Evolutionary conservation across 1,284 basidiomycete species (phyloP), one percentile per base, ranked within the genome.

Genomic region (Ceratobasidium sp.): DNA sequence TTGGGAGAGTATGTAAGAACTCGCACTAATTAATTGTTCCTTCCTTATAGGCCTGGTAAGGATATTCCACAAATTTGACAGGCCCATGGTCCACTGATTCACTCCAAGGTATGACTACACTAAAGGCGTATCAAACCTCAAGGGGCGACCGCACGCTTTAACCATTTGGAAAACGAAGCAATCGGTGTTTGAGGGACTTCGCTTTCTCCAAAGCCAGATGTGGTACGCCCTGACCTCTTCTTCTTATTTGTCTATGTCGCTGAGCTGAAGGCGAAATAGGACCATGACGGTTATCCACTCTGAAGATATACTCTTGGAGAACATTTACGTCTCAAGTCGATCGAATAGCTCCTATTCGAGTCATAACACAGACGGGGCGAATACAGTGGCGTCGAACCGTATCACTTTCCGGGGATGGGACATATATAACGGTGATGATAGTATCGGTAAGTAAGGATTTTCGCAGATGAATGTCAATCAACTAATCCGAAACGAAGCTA

Each of bases 81-180:
- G 38, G 38, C 38, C 17, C 17, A 40, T 17, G 17, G 8, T 8
- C 38, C 38, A 40, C n/a, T n/a, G n/a, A n/a, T n/a, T n/a, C n/a
- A n/a, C n/a, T n/a, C n/a, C n/a, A n/a, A 79, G 79, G 79, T 78
- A 79, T 69, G 76, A 77, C 58, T 75, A 76, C 31, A 75, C 76
- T 2, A 72, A 77, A 17, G 78, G 77, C 15, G 74, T 75, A 3
- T 76, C 74, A 32, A 79, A 79, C 71, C 73, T 77, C 27, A 73
- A 77, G 0, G 78, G 78, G 13, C 74, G 78, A 8, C 78, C 77
- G 17, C 77, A 77, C 58, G 75, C 70, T 25, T 65, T 79, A 29
- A 75, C 77, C 35, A 76, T 78, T 42, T 73, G 74, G 35, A 75
- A 77, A 47, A 75, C 76, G 10, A 77, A 75, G 12, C 71, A 78